phyloP scores from a whole-genome alignment of 805 yeast species.

The Maudiozyma pseudohumilis region DNA sequence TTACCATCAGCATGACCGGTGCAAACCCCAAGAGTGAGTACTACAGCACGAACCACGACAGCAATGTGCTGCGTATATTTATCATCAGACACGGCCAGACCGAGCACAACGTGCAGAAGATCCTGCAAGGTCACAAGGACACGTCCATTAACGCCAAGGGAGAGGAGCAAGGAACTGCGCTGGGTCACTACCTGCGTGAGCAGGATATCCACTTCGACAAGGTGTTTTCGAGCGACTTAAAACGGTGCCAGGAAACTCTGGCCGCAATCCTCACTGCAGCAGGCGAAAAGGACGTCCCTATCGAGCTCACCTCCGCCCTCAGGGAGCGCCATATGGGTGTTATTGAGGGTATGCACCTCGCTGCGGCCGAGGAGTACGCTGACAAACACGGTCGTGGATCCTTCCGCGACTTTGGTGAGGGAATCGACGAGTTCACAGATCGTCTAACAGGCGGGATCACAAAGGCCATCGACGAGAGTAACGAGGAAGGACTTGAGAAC shows the following conservation, averaged over 20 bases:
- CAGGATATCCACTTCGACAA: conserved; percentile 29
- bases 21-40: conserved; percentile 5
- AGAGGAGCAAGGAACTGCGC: conserved; percentile 42
- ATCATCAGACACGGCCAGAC: conserved; percentile 82
- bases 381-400: conserved; percentile 42
- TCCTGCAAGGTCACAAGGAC: conserved; percentile 71
- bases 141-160: conserved; percentile 57
- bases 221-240: conserved; percentile 34
- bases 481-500: conserved; percentile 32
- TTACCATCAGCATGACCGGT: too few species aligned
- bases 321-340: conserved; percentile 76
- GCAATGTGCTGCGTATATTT: conserved; percentile 39
- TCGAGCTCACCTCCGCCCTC: conserved; percentile 31
- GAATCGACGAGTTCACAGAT: conserved; percentile 33
- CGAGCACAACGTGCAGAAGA: conserved; percentile 54
- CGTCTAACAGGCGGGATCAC: conserved; percentile 44
- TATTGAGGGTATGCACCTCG: conserved; percentile 63
- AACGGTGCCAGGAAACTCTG: conserved; percentile 54
- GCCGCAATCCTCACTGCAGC: conserved; percentile 31
- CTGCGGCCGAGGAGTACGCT: conserved; percentile 48
- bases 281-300: conserved; percentile 9
- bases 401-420: conserved; percentile 62
- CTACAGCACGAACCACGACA: conserved; percentile 28
- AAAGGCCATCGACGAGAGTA: conserved; percentile 30
- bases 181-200: conserved; percentile 35